Evolutionary conservation across 805 yeast genomes (phyloP), one percentile per base, ranked within the genome.

Genomic region (Candida ascalaphidarum): DNA sequence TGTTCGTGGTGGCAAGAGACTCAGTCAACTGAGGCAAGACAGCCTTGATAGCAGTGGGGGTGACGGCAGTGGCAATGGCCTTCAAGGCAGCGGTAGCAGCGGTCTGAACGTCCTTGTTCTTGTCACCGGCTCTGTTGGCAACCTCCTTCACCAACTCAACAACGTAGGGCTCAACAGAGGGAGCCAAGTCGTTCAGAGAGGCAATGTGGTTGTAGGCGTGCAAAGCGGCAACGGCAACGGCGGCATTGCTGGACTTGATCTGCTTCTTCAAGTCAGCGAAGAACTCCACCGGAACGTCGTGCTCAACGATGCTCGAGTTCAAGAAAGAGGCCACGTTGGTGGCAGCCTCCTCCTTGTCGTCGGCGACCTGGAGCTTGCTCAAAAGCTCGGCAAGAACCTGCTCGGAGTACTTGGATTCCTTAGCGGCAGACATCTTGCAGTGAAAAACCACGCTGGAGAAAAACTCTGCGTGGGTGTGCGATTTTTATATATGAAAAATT

Each of bases 231-330:
- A 74, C 63, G 44, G 85, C 68, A 47, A 70, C 67, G 30, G 42
- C 54, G 40, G 65, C 60, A 44, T 74, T 70, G 74, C 89, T 88
- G 76, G 76, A 74, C 60, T 69, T 66, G 52, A 89, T 68, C 46
- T 92, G 77, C 50, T 72, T 73, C 58, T 72, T 68, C 59, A 92
- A 75, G 59, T 80, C 74, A 40, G 61, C 63, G 63, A 89, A 84
- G 75, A 89, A 86, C 52, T 74, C 77, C 52, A 68, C 78, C 52
- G 99, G 97, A 45, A 86, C 92, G 68, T 89, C 97, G 66, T 92
- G 97, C 72, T 92, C 98, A 61, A 89, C 88, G 67, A 88, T 86
- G 56, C 89, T 83, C 47, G 96, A 94, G 68, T 89, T 89, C 65
- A 92, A 74, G 74, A 92, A 88, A 39, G 92, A 74, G 43, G 97